Evolutionary conservation across 1,139 yeast genomes (phyloP), one percentile per base, ranked within the genome.

Genomic region (Sugiyamaella xylanicola): DNA sequence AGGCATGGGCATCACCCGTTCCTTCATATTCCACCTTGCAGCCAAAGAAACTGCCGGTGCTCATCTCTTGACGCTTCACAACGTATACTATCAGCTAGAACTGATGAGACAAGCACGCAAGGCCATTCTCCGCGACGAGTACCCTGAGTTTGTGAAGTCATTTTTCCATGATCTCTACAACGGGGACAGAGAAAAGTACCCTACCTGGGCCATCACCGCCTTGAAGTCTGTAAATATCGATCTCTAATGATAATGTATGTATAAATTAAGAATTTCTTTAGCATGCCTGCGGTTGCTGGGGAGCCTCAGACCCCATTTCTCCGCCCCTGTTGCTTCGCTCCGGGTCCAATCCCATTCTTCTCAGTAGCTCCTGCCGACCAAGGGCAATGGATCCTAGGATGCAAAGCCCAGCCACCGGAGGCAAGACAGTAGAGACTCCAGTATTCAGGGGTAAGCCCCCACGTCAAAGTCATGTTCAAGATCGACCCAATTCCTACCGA

Each of bases 21-120:
- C 79, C 1, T 68, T 70, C 54, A 55, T 76, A 32, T 67, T 68
- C 59, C 72, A 72, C 49, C 59, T 72, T 9, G 73, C 75, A 2
- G 70, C 77, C 15, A 73, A 72, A 56, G 77, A 74, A 53, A 74
- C 77, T 4, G 74, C 72, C 4, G 79, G 76, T 1, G 79, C 79
- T 2, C 79, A 76, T 55, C 57, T 76, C 32, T 63, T 76, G 16
- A 76, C 79, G 1, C 56, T 76, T 48, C 79, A 76, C 61, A 76
- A 76, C 54, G 75, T 74, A 2, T 69, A 70, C 58, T 76, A 75
- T 62, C 79, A 76, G 65, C 66, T 76, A 35, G 69, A 75, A 48
- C 69, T 76, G 27, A 76, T 76, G 79, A 60, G 74, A 21, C 62
- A 64, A 16, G 77, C 77, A 15, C 67, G 78, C 2, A 59, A 61